Conservation (phyloP, 768 basidiomycete genomes). For the Pisolithus sp. region DNA sequence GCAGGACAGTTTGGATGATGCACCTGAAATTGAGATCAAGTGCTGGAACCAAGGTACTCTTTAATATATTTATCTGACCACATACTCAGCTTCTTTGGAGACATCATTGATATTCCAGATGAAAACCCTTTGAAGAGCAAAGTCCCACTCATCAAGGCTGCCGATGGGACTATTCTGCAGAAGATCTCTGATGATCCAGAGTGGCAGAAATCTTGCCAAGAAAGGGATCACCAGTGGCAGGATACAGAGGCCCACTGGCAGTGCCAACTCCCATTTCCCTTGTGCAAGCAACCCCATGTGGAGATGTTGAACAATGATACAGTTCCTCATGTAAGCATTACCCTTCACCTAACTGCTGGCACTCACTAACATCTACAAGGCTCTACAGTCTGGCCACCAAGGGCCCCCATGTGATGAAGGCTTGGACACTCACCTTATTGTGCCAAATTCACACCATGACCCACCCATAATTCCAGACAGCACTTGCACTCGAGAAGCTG, state of each 20-base stretch:
- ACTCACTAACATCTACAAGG: background rate
- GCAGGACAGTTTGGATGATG: background rate
- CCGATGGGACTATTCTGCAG: background rate
- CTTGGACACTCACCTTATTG: background rate
- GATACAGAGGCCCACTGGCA: background rate
- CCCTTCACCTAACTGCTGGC: background rate
- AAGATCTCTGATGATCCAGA: background rate
- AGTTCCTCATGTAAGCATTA: background rate
- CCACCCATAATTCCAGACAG: background rate
- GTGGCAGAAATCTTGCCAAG: background rate
- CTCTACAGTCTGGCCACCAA: background rate
- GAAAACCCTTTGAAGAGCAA: background rate
- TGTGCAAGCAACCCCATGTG: background rate
- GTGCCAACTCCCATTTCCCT: background rate
- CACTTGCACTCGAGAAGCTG: too few species aligned
- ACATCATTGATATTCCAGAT: background rate
- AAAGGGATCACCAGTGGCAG: background rate
- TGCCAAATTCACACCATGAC: background rate
- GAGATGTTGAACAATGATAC: background rate
- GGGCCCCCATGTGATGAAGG: background rate
- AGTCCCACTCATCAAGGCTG: background rate
- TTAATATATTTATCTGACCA: background rate
- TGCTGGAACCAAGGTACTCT: background rate
- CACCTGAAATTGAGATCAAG: background rate
- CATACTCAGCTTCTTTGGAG: background rate